Evolutionary conservation across 2,329 filamentous ascomycete species (phyloP), one percentile per base, ranked within the genome.

Genomic region (Aspergillus pseudoviridinutans): DNA sequence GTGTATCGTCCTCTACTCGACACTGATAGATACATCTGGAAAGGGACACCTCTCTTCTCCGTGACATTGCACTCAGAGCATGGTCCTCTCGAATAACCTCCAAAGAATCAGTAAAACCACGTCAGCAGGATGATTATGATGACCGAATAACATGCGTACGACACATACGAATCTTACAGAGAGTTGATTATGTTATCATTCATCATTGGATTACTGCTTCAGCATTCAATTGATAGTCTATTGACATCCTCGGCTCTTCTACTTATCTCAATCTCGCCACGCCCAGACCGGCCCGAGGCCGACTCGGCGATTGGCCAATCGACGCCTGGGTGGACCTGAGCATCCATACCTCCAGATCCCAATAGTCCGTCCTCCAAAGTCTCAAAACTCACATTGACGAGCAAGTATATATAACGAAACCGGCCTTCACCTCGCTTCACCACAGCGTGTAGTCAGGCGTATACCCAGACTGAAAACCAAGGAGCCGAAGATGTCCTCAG

Each of bases 401-500:
- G 44, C 10, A 47, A 25, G 12, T 47, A 47, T 38, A 38, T 38
- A 38, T 17, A 17, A 17, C 6, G 29, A 17, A 38, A 7, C 14
- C 14, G 14, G 14, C 32, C 14, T 7, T 38, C 32, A 5, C 5
- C 32, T 38, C 32, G 6, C 14, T 38, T 14, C 32, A 38, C 4
- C 5, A 38, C 14, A 38, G 5, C 32, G 5, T 3, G 14, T 38
- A 38, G 14, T 17, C 14, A 38, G 3, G 14, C 1, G 2, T n/a
- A 17, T 7, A 38, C 32, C 12, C 32, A 38, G 14, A 38, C 5
- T 12, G 10, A 24, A 24, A 47, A 5, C 44, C 12, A 47, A 17
- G 24, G 7, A 47, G 5, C 20, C 22, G 8, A 47, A 47, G 24
- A 60, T 29, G 54, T 54, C 60, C 51, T 27, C 54, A 35, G 51